phyloP scores from a whole-genome alignment of 1,139 yeast genomes.

The Hyphopichia khmerensis region DNA sequence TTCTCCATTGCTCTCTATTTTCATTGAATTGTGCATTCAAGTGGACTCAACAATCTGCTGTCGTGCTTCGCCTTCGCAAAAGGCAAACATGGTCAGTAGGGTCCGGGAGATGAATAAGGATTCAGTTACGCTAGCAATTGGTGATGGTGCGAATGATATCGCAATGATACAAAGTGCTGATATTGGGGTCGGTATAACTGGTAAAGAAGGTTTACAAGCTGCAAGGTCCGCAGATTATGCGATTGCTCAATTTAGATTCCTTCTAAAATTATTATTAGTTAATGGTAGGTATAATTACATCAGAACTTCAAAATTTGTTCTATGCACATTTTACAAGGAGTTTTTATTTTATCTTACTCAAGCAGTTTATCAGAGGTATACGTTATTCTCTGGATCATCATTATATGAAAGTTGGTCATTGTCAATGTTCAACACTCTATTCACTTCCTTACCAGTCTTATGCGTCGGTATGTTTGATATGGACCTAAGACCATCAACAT shows the following conservation, averaged over 20 bases:
- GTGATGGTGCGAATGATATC: slow-evolving; percentile 99
- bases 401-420: slow-evolving; percentile 94
- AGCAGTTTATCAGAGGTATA: slow-evolving; percentile 79
- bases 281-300: slow-evolving; percentile 96
- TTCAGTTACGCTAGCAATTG: slow-evolving; percentile 89
- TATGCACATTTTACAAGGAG: slow-evolving; percentile 95
- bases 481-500: slow-evolving; percentile 84
- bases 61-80: slow-evolving; percentile 95
- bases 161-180: slow-evolving; percentile 99
- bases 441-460: slow-evolving; percentile 88
- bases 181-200: slow-evolving; percentile 96
- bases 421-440: slow-evolving; percentile 94
- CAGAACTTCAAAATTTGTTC: slow-evolving; percentile 85
- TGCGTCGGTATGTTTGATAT: slow-evolving; percentile 95
- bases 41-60: slow-evolving; percentile 94
- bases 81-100: slow-evolving; percentile 81
- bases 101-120: slow-evolving; percentile 65
- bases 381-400: slow-evolving; percentile 90
- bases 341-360: slow-evolving; percentile 86
- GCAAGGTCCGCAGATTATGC: slow-evolving; percentile 95
- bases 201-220: slow-evolving; percentile 95
- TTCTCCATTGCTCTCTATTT: slow-evolving; percentile 65
- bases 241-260: slow-evolving; percentile 87
- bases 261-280: slow-evolving; percentile 78
- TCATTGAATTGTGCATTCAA: slow-evolving; percentile 79